phyloP scores from a whole-genome alignment of 1,139 yeast species.

The Candida glucosophila region DNA sequence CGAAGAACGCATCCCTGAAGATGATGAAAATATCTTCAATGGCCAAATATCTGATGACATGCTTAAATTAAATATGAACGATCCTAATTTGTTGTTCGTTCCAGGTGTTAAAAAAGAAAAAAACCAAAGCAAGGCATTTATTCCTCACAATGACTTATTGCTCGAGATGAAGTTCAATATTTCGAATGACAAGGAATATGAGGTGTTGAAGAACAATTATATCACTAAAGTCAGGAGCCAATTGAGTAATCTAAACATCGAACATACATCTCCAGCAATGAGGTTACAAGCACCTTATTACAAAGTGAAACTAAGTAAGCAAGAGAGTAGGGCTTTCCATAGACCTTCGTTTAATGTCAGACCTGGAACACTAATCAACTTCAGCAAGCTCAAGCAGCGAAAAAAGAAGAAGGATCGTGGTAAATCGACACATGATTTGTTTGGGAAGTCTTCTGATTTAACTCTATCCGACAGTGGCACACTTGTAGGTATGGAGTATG shows the following conservation, averaged over 20 bases:
- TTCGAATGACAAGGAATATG: slow-evolving; percentile 85
- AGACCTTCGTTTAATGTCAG: slow-evolving; percentile 68
- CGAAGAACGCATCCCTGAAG: slow-evolving; percentile 11
- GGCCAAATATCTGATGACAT: slow-evolving; percentile 47
- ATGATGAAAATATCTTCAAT: slow-evolving; percentile 71
- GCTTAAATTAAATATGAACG: slow-evolving; percentile 75
- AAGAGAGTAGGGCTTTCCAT: slow-evolving; percentile 73
- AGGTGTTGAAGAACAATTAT: slow-evolving; percentile 72
- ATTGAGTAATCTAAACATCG: slow-evolving; percentile 82
- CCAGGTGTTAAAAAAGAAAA: slow-evolving; percentile 23
- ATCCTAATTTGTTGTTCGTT: slow-evolving; percentile 65
- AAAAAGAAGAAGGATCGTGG: slow-evolving; percentile 89
- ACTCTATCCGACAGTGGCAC: slow-evolving; percentile 79
- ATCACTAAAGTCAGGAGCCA: slow-evolving; percentile 91
- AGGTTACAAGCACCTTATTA: slow-evolving; percentile 88
- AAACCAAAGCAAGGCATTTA: slow-evolving; percentile 20
- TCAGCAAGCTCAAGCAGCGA: slow-evolving; percentile 68
- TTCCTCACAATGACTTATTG: slow-evolving; percentile 43
- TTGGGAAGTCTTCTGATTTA: slow-evolving; percentile 63
- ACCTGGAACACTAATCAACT: slow-evolving; percentile 70
- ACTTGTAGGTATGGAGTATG: slow-evolving; percentile 74
- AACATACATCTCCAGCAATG: slow-evolving; percentile 84
- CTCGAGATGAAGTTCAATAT: slow-evolving; percentile 59
- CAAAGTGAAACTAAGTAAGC: slow-evolving; percentile 64
- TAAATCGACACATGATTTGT: slow-evolving; percentile 66